Conservation (phyloP, 805 yeast species). For the Kuraishia floccosa region DNA sequence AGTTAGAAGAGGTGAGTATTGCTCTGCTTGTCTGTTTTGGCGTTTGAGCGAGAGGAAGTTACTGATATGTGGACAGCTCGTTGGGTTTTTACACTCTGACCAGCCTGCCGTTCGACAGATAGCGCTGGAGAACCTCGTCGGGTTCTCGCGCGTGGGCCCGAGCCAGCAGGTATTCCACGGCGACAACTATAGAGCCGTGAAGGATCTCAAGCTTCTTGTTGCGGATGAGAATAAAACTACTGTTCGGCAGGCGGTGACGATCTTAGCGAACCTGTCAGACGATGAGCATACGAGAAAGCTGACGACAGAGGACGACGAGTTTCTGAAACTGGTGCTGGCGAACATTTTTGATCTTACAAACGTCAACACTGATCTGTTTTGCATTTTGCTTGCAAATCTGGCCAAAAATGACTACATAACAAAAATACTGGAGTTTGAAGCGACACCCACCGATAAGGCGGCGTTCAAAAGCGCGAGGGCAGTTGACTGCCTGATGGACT, state of each 20-base stretch:
- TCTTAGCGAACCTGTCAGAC: slow-evolving; percentile 74
- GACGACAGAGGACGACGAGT: slow-evolving; percentile 54
- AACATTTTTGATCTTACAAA: slow-evolving; percentile 45
- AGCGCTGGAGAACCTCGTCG: slow-evolving; percentile 77
- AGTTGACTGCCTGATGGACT: slow-evolving; percentile 77
- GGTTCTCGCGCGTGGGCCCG: slow-evolving; percentile 64
- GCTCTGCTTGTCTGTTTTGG: not conserved
- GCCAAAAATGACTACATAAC: slow-evolving; percentile 66
- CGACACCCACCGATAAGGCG: slow-evolving; percentile 25
- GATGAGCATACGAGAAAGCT: slow-evolving; percentile 50
- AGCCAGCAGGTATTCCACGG: slow-evolving; percentile 55
- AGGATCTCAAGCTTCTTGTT: slow-evolving; percentile 55
- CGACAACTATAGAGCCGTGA: slow-evolving; percentile 59
- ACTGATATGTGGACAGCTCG: slow-evolving; percentile 30
- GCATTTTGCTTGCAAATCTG: slow-evolving; percentile 76
- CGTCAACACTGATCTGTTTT: slow-evolving; percentile 66
- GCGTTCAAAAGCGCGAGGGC: slow-evolving; percentile 47
- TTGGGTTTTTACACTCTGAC: slow-evolving; percentile 70
- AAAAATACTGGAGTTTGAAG: slow-evolving; percentile 30
- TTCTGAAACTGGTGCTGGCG: slow-evolving; percentile 33
- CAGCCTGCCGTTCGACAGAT: slow-evolving; percentile 72
- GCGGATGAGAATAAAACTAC: slow-evolving; percentile 40
- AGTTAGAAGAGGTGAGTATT: slow-evolving; percentile 23
- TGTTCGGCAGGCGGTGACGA: slow-evolving; percentile 63
- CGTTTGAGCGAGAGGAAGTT: too few species aligned